Conservation (phyloP, 1,284 basidiomycete genomes). For the Marasmius oreades region DNA sequence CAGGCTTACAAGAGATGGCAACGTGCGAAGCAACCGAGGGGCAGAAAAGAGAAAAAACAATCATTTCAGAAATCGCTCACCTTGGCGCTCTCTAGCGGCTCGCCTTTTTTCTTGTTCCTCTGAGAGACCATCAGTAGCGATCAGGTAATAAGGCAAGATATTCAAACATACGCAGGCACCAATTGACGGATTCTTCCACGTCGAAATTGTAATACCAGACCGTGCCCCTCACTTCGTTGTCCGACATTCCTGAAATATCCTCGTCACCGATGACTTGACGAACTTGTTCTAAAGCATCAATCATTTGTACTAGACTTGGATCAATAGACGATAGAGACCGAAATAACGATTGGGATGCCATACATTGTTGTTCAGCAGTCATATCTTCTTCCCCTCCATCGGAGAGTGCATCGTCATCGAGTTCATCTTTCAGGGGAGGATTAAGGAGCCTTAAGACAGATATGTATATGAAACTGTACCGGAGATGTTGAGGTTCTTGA, state of each 20-base stretch:
- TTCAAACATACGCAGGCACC: constrained; percentile 59
- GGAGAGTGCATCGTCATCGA: constrained; percentile 68
- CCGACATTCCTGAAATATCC: constrained; percentile 63
- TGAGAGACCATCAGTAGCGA: constrained; percentile 23
- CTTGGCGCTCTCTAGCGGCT: constrained; percentile 72
- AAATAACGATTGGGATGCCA: constrained; percentile 4
- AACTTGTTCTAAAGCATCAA: constrained; percentile 65
- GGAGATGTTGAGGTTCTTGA: constrained; percentile 86
- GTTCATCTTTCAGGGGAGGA: constrained; percentile 57
- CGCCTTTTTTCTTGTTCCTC: constrained; percentile 58
- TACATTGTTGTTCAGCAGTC: constrained; percentile 69
- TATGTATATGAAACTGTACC: constrained; percentile 42
- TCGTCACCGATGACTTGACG: constrained; percentile 66
- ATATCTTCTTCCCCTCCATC: constrained; percentile 72
- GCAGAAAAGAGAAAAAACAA: constrained; percentile 24
- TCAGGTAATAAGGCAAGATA: background rate
- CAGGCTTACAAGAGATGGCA: constrained; percentile 17
- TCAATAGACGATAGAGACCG: background rate
- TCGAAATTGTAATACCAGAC: constrained; percentile 93
- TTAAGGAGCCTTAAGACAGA: background rate
- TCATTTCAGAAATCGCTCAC: constrained; percentile 51
- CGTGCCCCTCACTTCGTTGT: constrained; percentile 73
- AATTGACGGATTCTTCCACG: constrained; percentile 71
- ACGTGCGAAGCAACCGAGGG: constrained; percentile 10
- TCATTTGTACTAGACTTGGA: constrained; percentile 61